Evolutionary conservation across 2,329 filamentous ascomycete genomes (phyloP), one percentile per base, ranked within the genome.

Genomic region (Cladophialophora yegresii): DNA sequence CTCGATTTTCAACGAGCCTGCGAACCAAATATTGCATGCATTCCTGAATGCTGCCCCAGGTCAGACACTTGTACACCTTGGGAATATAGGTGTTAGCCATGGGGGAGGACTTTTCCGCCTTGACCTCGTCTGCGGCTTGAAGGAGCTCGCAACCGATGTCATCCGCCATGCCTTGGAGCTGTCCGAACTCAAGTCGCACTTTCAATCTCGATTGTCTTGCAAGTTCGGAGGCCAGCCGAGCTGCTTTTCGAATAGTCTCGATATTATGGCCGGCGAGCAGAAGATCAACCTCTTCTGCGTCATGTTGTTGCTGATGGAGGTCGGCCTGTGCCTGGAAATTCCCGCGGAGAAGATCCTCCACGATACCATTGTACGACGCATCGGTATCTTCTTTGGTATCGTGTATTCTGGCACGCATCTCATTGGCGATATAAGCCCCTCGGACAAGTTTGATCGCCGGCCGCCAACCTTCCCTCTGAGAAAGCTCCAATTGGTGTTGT

Each of bases 161-260:
- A 71, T 98, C 93, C 1, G 93, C 93, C 93, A 98, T 98, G 47
- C 93, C 93, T 80, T 93, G 90, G 0, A 97, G 84, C 78, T 97
- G 93, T 2, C 90, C 90, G 75, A 91, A 92, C 40, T 79, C 78
- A 1, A 86, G 77, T 13, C 82, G 78, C 54, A 79, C 75, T 45
- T 76, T 73, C 54, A 66, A 73, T 68, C 79, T 74, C 43, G 82
- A 82, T 3, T 74, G 69, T n/a, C 75, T 74, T 22, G 82, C 80
- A 57, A 86, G 81, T 13, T 77, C 69, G 58, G 74, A 71, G 33
- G 78, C 77, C 33, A 81, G 71, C 28, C 74, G 73, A 65, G 83
- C 82, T 16, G 84, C 84, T 65, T 80, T 80, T 50, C 76, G 73
- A 51, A 86, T 81, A 4, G 83, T 84, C 54, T 79, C 76, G 12